Evolutionary conservation across 352 stramenopile genomes (phyloP), one percentile per base, ranked within the genome.

Genomic region (Phytophthora pistaciae): DNA sequence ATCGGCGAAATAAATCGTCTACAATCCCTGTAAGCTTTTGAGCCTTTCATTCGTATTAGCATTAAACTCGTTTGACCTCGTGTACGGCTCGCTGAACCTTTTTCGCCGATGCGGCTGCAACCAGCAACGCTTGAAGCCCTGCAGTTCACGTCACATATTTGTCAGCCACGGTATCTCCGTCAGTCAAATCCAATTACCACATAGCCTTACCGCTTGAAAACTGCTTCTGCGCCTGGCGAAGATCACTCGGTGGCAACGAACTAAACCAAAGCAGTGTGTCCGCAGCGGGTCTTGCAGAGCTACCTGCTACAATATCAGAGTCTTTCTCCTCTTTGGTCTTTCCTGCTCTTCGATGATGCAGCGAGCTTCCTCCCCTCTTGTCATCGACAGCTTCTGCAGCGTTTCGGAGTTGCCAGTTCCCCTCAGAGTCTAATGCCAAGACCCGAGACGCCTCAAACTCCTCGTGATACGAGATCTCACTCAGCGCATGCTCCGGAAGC

Each of bases 201-300:
- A 27, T 2, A 31, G 57, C 66, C 83, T 38, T 66, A 93, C 85
- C 82, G 56, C 57, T 85, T 13, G 65, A 64, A 46, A 93, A 93
- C 44, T 87, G 68, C 49, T 85, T 85, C 48, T 93, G 84, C 11
- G 85, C 80, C 52, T 87, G 70, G 1, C 85, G 83, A n/a, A 93
- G 65, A 44, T 90, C 78, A 68, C 68, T 84, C 3, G 85, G 85
- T 31, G 85, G 85, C 49, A 93, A 71, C n/a, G 85, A 91, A 56
- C 83, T 91, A 60, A 93, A 93, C 83, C 84, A 91, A 65, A 93
- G 76, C 49, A 93, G 80, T 2, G 82, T 72, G 10, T 80, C 64
- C 1, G 36, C 36, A 7, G 38, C 61, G 11, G 20, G 13, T 21
- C 16, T n/a, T 62, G 38, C 40, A 11, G 16, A 21, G 9, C 7